phyloP scores from a whole-genome alignment of 2,329 filamentous ascomycete genomes.

The Venturia pyrina region DNA sequence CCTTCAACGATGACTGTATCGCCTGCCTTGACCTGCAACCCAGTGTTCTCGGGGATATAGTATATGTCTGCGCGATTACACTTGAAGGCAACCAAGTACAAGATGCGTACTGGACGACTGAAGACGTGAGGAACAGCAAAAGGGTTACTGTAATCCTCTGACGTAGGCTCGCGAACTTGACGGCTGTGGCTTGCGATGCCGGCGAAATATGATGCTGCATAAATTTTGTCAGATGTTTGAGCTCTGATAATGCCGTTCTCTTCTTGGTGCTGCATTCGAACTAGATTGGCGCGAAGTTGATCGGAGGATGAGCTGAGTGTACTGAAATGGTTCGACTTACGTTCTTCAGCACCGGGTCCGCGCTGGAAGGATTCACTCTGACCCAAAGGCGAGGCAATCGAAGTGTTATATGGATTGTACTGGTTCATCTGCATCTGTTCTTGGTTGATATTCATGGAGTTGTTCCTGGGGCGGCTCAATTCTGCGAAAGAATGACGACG shows the following conservation, averaged over 20 bases:
- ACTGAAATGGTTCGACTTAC: slow-evolving; percentile 9
- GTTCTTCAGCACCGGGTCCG: slow-evolving; percentile 3
- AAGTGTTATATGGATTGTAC: neutral
- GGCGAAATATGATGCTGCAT: slow-evolving; percentile 26
- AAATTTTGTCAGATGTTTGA: slow-evolving; percentile 8
- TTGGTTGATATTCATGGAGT: neutral
- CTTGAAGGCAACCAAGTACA: slow-evolving; percentile 89
- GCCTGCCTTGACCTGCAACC: slow-evolving; percentile 77
- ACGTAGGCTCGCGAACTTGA: slow-evolving; percentile 25
- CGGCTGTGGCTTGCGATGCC: slow-evolving; percentile 27
- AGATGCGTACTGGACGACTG: slow-evolving; percentile 18
- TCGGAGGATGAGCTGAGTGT: neutral
- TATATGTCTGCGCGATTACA: slow-evolving; percentile 92
- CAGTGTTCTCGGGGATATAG: slow-evolving; percentile 92
- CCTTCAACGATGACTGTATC: slow-evolving; percentile 97
- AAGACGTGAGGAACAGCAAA: slow-evolving; percentile 24
- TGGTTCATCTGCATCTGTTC: slow-evolving; percentile 5
- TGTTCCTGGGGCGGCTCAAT: slow-evolving; percentile 9
- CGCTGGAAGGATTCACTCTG: neutral
- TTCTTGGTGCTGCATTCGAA: slow-evolving; percentile 1
- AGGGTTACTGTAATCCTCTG: slow-evolving; percentile 18
- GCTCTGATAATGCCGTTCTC: slow-evolving; percentile 1
- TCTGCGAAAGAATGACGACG: slow-evolving; percentile 67
- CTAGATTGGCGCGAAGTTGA: slow-evolving; percentile 1
- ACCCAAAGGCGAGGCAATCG: slow-evolving; percentile 1